These are phyloP conservation scores for Stagonosporopsis vannaccii DNA, from an alignment of 2,329 filamentous ascomycete species.

Conservation along the genomic window DNA sequence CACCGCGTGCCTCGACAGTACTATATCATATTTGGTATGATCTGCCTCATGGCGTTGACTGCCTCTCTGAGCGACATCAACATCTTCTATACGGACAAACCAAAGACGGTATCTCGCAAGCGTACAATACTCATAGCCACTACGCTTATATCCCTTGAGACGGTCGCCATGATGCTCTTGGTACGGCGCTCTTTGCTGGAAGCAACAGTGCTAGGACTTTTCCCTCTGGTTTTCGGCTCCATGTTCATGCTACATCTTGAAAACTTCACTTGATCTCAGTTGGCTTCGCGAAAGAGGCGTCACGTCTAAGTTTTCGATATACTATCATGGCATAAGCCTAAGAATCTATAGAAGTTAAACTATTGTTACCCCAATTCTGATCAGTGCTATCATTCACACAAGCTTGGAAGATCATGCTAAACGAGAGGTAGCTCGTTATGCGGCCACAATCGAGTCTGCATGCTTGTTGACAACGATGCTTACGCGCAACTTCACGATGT, in stretches of 20 bases:
- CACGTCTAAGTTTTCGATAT: neutral
- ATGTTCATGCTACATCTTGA: constrained; percentile 33
- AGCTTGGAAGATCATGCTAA: no score
- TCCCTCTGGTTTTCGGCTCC: constrained; percentile 33
- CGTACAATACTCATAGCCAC: constrained; percentile 31
- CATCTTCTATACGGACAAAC: constrained; percentile 27
- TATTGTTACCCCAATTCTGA: no score
- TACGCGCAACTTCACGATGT: no score
- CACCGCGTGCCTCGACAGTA: constrained; percentile 13
- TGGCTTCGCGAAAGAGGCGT: neutral
- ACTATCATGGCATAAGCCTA: neutral
- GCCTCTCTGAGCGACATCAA: constrained; percentile 19
- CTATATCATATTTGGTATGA: constrained; percentile 19
- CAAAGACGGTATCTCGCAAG: constrained; percentile 26
- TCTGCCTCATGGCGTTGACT: constrained; percentile 23
- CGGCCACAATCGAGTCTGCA: no score
- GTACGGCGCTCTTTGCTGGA: constrained; percentile 30
- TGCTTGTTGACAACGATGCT: no score
- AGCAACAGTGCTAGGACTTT: constrained; percentile 33
- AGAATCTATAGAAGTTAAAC: no score
- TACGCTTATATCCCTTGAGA: constrained; percentile 26
- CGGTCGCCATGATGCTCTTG: constrained; percentile 29
- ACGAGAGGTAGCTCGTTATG: no score
- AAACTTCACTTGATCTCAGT: constrained; percentile 23
- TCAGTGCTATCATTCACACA: no score